Evolutionary conservation across 495 filamentous ascomycete genomes (phyloP), one percentile per base, ranked within the genome.

Genomic region (Daldinia loculata): DNA sequence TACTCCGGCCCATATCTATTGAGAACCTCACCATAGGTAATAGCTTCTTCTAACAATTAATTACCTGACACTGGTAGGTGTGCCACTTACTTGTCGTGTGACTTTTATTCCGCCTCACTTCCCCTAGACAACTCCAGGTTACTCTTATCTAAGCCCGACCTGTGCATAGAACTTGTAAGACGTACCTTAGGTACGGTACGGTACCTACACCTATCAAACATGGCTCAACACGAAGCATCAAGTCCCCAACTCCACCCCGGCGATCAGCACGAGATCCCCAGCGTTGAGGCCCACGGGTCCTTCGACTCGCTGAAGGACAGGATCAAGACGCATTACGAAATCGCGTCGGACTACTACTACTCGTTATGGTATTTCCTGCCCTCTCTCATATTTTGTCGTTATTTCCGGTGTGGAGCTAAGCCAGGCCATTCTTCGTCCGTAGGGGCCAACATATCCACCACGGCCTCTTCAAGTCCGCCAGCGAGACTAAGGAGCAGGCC

Each of bases 401-500:
- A 36, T 36, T 36, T 36, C 34, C 12, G 34, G 34, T 36, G 34
- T 2, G 34, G 11, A 36, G 34, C 34, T 36, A 36, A 36, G 32
- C 32, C 32, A 9, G 30, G 2, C 30, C 29, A 34, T 34, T 34
- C 9, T 22, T 24, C 50, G 4, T 39, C 12, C 15, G 5, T 58
- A 88, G 85, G 86, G 86, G 86, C 38, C 86, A 88, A 64, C 86
- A 88, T 71, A 88, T 88, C 70, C 86, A 88, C 66, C 86, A 88
- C 68, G 86, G 86, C 30, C 82, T 83, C 71, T 85, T 83, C 81
- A 72, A 60, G 30, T 70, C 73, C 11, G 77, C 85, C 39, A 79
- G 75, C 22, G 77, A 79, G 41, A 80, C 78, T 55, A 87, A 87
- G 71, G 85, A 88, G 70, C 80, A 80, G 26, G 80, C 83, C 8